Evolutionary conservation across 2,329 filamentous ascomycete genomes (phyloP).

Genomic region (Fusarium falciforme): DNA sequence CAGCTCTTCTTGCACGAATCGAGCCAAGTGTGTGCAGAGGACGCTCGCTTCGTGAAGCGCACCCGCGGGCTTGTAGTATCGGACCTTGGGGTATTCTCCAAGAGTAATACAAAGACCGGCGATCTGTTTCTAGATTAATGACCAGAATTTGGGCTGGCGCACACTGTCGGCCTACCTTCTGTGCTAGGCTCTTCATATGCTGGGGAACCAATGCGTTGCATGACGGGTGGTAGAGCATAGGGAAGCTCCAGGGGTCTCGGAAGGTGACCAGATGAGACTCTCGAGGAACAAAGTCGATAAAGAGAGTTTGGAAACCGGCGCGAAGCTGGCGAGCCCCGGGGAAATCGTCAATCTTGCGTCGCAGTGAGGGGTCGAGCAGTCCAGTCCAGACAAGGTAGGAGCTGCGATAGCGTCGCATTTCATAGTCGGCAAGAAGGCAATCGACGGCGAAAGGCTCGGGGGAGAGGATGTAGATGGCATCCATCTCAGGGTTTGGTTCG

Average conservation of each 20-base stretch:
- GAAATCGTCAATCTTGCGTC: conserved; percentile 80
- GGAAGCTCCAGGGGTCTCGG: conserved; percentile 95
- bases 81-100: conserved; percentile 93
- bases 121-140: conserved; percentile 44
- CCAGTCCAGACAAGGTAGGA: conserved; percentile 87
- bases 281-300: conserved; percentile 88
- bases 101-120: conserved; percentile 83
- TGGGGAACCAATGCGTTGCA: conserved; percentile 86
- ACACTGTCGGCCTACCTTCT: conserved; percentile 72
- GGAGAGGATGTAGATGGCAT: conserved; percentile 92
- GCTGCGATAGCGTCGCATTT: conserved; percentile 82
- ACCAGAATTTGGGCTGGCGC: not conserved
- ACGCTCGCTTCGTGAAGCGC: conserved; percentile 89
- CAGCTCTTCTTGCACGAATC: conserved; percentile 91
- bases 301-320: conserved; percentile 82
- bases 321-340: conserved; percentile 78
- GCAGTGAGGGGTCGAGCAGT: conserved; percentile 76
- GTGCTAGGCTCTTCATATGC: conserved; percentile 86
- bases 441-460: conserved; percentile 90
- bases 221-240: conserved; percentile 87
- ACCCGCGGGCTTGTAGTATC: conserved; percentile 84
- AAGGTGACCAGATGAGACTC: conserved; percentile 95
- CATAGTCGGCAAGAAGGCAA: conserved; percentile 92
- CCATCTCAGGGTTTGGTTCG: conserved; percentile 86
- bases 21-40: conserved; percentile 86